Percentiles rank a stretch among this genome's conserved stretches.
phyloP scores from a whole-genome alignment of 305 asterid genomes.

The Nicotiana rustica region DNA sequence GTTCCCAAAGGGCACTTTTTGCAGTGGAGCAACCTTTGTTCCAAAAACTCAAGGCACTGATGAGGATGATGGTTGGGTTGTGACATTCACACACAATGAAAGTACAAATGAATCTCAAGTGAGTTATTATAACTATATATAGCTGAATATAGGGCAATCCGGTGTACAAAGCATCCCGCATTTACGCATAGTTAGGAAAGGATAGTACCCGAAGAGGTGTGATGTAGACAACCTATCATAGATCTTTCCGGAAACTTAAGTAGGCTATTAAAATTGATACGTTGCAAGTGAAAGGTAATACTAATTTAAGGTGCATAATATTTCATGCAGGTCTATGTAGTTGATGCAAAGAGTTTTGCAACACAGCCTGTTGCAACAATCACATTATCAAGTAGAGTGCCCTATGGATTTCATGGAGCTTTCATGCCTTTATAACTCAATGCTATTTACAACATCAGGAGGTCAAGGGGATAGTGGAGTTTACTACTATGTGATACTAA shows the following conservation, averaged over 20 bases:
- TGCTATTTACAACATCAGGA: neutral
- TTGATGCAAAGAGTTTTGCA: constrained; percentile 54
- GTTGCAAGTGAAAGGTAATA: neutral
- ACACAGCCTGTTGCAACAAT: constrained; percentile 52
- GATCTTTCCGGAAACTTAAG: neutral
- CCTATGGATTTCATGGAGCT: constrained; percentile 69
- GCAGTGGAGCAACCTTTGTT: constrained; percentile 73
- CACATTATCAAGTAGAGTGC: constrained; percentile 59
- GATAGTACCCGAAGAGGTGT: too few relatives aligned
- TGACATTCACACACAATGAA: constrained; percentile 62
- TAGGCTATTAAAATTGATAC: neutral
- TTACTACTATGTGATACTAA: too few relatives aligned
- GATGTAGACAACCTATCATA: too few relatives aligned
- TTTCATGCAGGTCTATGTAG: constrained; percentile 50
- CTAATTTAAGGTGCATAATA: neutral
- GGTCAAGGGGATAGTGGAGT: too few relatives aligned
- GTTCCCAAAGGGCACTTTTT: constrained; percentile 61
- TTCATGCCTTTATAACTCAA: constrained; percentile 42
- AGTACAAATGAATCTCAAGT: constrained; percentile 58
- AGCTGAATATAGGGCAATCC: neutral
- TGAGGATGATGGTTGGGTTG: constrained; percentile 81
- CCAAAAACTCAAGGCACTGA: constrained; percentile 51
- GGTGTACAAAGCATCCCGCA: too few relatives aligned
- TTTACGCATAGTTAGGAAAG: too few relatives aligned
- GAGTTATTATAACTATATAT: constrained; percentile 29